Base-by-base conservation (phyloP, 1,284 basidiomycete species). In the Gastroboletus turbinatus region DNA sequence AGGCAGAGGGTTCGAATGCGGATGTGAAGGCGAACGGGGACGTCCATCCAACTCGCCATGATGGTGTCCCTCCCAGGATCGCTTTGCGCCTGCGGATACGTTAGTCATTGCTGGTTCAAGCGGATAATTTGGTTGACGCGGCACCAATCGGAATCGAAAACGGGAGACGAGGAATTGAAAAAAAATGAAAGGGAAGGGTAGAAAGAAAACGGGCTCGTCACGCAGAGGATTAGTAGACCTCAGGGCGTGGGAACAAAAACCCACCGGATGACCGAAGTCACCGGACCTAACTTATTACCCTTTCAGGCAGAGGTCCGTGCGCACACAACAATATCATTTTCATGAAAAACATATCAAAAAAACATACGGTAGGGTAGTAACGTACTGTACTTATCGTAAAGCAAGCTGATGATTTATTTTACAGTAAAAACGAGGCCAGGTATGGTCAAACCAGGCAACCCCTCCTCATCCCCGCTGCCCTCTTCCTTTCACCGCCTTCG, bases 71-170 rank as follows among this genome's bases (percentile, higher is more conserved):
- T 90, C 85, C 82, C 83, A 83, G 62, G 83, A 76, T 73, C 87
- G 85, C 85, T 91, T 90, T 73, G 79, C 78, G 80, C 89, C 90
- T 91, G 90, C 82, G 78, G 84, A 77, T 71, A 85, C 76, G 80
- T 90, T 88, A 90, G 88, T 85, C 86, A 89, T 88, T 49, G 45
- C 63, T 77, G 78, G 74, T 70, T 74, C 68, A 46, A 57, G 68
- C 61, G 60, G 67, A 70, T 71, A 74, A 83, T 79, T 80, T 75
- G 79, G 78, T 79, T 88, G 86, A 87, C 84, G 78, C 81, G 78
- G 81, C 82, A 87, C 87, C 86, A 88, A 88, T 88, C 73, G 75
- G 30, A 57, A 55, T 61, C 55, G 53, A 55, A 54, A 52, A 60
- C 53, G 46, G 53, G 56, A 32, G 16, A 53, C 46, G 11, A 43